Evolutionary conservation across 2,329 filamentous ascomycete genomes (phyloP), one percentile per base, ranked within the genome.

Genomic region (Balansia obtecta): DNA sequence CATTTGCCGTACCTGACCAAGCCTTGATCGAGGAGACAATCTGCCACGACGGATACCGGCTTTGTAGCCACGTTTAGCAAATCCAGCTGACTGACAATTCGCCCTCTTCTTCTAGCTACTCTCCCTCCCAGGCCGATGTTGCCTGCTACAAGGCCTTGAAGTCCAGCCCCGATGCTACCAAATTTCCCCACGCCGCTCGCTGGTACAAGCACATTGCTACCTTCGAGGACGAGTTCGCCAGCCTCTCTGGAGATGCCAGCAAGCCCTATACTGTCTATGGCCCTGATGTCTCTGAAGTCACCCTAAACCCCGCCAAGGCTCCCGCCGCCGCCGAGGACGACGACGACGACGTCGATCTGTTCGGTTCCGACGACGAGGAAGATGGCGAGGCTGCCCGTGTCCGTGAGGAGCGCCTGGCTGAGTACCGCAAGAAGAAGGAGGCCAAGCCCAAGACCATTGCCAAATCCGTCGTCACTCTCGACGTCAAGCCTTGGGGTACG

Each of bases 191-290:
- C 76, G 89, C 86, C 66, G 88, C 88, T 67, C 86, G 93, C 72
- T 98, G 93, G 93, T 96, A 95, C 83, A 95, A 94, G 82, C 91
- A 98, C 82, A 88, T 96, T 68, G 82, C 86, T 70, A 86, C 86
- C 62, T 95, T 87, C 76, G 84, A 94, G 79, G 79, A 85, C 60
- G 91, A 97, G 72, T 97, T 97, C 77, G 77, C 85, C 64, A 86
- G 83, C 58, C 86, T 98, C 48, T 80, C 88, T 53, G 93, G 93
- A 71, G 91, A 97, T 74, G 81, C 90, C 62, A 85, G 86, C 70
- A 89, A 93, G 78, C 77, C 85, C 60, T 87, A 85, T 77, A 90
- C 86, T 63, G 80, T 84, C 68, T 97, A 97, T 75, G 93, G 93
- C 65, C 93, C 93, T 57, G 90, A 95, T 63, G 76, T 74, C 56